Evolutionary conservation across 441 rosid species (phyloP), one percentile per base, ranked within the genome.

Genomic region (Euphorbia celastroides): DNA sequence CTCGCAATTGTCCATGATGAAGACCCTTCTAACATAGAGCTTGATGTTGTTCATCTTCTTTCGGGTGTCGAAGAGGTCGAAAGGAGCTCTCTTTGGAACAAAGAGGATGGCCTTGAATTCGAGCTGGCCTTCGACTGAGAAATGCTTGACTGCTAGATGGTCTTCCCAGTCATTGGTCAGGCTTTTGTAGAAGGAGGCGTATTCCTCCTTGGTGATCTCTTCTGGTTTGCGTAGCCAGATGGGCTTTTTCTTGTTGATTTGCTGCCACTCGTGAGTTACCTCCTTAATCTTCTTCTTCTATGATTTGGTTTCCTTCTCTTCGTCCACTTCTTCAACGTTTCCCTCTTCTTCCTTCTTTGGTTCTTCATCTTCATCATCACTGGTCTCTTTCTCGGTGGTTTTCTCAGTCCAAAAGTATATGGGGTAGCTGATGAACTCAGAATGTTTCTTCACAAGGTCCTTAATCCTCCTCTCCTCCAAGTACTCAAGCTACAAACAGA

Each of bases 1-100:
- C 68, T 92, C 96, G 36, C 97, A 92, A 70, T 92, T 92, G 84
- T 92, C 97, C 97, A 92, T 89, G 48, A 92, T 89, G 68, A 92
- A 92, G 54, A 92, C 97, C 55, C 96, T 81, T 17, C 97, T 82
- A 5, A 87, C 96, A 23, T 92, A 89, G 0, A 89, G 94, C 86
- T 92, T 92, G 73, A 92, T 83, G 82, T 92, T 92, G 90, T 89
- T 92, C 75, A 85, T 75, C 81, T 87, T 92, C 83, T 92, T 89
- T 74, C 87, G 84, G 3, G 87, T 84, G 81, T 92, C 96, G 7
- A 92, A 92, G 5, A 92, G 84, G 69, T 91, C 97, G 10, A 91
- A 91, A 1, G 97, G 93, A 50, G 93, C 93, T 34, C 90, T 80
- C 70, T 82, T 85, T 0, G 93, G 90, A 0, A 82, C 90, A 58